Evolutionary conservation across 1,284 basidiomycete species (phyloP).

Genomic region (Anthracocystis walkeri): DNA sequence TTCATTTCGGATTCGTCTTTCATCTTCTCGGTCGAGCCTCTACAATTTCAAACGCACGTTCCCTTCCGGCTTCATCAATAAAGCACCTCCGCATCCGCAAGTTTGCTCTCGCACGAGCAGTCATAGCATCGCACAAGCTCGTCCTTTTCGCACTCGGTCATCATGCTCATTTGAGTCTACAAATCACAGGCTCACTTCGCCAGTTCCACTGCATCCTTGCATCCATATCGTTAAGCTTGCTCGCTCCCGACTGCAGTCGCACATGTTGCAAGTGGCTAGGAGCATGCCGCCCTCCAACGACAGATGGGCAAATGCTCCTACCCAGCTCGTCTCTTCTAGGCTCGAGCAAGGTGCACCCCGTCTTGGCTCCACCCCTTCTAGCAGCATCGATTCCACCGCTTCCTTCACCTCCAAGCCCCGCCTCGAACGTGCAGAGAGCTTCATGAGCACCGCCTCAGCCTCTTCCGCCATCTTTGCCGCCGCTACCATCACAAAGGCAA

Average conservation of each 20-base stretch:
- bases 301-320: constrained; percentile 31
- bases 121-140: neutral
- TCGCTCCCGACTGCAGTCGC: neutral
- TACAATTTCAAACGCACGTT: neutral
- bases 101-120: neutral
- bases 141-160: neutral
- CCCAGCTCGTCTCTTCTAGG: constrained; percentile 42
- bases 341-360: constrained; percentile 38
- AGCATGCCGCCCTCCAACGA: constrained; percentile 22
- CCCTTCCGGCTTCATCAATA: neutral
- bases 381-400: constrained; percentile 26
- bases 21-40: constrained; percentile 1
- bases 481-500: constrained; percentile 44
- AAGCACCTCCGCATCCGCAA: neutral
- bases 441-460: constrained; percentile 32
- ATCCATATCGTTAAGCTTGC: no score
- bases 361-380: constrained; percentile 17
- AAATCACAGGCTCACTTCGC: no score
- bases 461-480: constrained; percentile 23
- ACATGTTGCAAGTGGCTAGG: constrained; percentile 28
- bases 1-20: neutral
- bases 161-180: neutral
- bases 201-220: neutral
- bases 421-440: constrained; percentile 40
- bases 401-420: constrained; percentile 9